Base-by-base conservation (phyloP, 1,284 basidiomycete genomes). In the Irpex rosettiformis region DNA sequence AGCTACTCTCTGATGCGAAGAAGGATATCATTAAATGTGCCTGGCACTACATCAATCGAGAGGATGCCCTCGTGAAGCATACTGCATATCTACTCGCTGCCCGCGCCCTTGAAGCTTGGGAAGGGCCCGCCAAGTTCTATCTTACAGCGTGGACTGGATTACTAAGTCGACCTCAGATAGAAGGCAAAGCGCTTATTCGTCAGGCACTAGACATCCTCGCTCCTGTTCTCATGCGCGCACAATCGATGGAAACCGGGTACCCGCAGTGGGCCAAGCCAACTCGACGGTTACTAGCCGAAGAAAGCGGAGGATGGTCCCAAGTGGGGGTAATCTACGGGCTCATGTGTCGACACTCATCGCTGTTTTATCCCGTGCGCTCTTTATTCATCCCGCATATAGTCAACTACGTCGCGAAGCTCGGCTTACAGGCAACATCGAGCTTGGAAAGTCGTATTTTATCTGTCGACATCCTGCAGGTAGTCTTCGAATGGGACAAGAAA, bases 351-450 rank as follows among this genome's bases (percentile, higher is more conserved):
- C 94, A 99, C 65, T 86, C 92, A 1, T 85, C 94, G 58, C 81
- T 98, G 4, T 99, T 99, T 78, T 99, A 93, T 77, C 88, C 93
- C 54, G 93, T 94, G 61, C 89, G 97, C 48, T 91, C 94, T 13
- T 79, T 98, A 30, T 99, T 99, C 72, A 85, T 99, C n/a, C 93
- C 95, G 0, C 93, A 97, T 69, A 95, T 99, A 75, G 92, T 96
- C 61, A 92, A 92, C 69, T 93, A 91, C 33, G 78, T 99, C 59
- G 83, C 84, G 57, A 96, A 95, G 73, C 82, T 99, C 18, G 95
- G 94, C 24, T 83, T 97, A 64, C 84, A 88, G 1, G 76, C 83
- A 4, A 82, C 85, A 11, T 85, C 93, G 3, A 89, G 84, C n/a
- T 71, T 80, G 27, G 97, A 99, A 67, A 89, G 92, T 22, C 88